Conservation (phyloP, 2,329 filamentous ascomycete genomes). For the Colletotrichum chrysophilum region DNA sequence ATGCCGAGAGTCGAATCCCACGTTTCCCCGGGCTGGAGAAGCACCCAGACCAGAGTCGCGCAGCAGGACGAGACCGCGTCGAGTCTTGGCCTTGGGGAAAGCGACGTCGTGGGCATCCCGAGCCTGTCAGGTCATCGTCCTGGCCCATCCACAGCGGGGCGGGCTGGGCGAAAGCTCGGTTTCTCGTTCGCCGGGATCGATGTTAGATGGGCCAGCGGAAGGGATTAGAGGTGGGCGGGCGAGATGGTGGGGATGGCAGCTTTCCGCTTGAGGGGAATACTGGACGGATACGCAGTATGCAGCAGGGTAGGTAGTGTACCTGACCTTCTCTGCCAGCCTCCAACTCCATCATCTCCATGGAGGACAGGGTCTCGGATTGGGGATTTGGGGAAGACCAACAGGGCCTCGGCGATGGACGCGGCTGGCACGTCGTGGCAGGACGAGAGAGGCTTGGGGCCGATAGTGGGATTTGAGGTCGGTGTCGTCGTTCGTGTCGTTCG, state of each 20-base stretch:
- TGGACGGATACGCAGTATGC: conserved; percentile 9
- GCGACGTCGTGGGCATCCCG: neutral
- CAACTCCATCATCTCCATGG: neutral
- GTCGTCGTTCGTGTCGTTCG: neutral
- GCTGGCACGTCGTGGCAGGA: neutral
- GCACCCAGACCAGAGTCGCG: neutral
- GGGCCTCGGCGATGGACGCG: neutral
- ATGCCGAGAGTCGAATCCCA: neutral
- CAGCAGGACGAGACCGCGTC: neutral
- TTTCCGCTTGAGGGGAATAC: conserved; percentile 8
- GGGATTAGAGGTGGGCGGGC: conserved; percentile 4
- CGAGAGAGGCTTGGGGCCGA: neutral
- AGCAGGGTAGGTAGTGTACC: neutral
- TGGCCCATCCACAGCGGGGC: neutral
- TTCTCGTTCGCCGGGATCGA: neutral
- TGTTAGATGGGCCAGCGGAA: neutral
- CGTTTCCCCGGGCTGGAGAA: neutral
- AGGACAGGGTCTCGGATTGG: neutral
- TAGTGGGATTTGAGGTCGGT: neutral
- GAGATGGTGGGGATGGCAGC: neutral
- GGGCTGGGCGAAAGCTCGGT: neutral
- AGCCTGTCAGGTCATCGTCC: neutral
- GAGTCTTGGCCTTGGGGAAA: conserved; percentile 6
- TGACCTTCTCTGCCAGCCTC: neutral
- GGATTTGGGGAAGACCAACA: neutral